phyloP scores from a whole-genome alignment of 2,329 filamentous ascomycete species.

The Aspergillus arachidicola region DNA sequence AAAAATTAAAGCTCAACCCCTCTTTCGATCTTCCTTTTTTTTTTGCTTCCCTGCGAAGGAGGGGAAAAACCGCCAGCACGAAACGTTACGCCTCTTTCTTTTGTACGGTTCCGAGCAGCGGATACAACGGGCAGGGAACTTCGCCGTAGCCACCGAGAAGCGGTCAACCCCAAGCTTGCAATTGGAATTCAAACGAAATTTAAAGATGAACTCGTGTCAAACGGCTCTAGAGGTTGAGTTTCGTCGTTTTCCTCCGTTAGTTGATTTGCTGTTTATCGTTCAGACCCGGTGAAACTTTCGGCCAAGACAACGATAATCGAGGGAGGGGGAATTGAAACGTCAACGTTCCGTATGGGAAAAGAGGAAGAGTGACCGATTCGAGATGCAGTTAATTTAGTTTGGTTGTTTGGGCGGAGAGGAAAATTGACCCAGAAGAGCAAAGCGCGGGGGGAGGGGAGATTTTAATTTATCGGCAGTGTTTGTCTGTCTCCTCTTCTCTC shows the following conservation, averaged over 20 bases:
- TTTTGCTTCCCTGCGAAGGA: slow-evolving; percentile 1
- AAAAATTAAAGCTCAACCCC: neutral
- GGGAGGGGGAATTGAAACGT: slow-evolving; percentile 7
- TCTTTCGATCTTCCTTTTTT: slow-evolving; percentile 5
- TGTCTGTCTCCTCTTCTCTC: neutral
- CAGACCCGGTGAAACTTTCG: neutral
- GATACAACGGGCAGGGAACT: neutral
- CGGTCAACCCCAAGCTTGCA: neutral
- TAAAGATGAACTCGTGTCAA: neutral
- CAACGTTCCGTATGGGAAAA: slow-evolving; percentile 1
- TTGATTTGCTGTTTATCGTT: neutral
- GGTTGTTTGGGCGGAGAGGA: neutral
- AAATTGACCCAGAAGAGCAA: slow-evolving; percentile 3
- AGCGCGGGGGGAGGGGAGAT: neutral
- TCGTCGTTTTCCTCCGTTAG: too few relatives aligned
- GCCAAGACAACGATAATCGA: slow-evolving; percentile 1
- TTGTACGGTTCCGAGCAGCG: slow-evolving; percentile 21
- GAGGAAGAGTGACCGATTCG: neutral
- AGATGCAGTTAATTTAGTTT: slow-evolving; percentile 1
- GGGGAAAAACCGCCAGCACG: neutral
- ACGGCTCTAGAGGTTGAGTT: neutral
- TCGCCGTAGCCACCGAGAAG: neutral
- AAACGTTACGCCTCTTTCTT: neutral
- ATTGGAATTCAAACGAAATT: neutral
- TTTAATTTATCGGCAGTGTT: neutral